Base-by-base conservation (phyloP, 2,329 filamentous ascomycete species). In the Karstenula rhodostoma region DNA sequence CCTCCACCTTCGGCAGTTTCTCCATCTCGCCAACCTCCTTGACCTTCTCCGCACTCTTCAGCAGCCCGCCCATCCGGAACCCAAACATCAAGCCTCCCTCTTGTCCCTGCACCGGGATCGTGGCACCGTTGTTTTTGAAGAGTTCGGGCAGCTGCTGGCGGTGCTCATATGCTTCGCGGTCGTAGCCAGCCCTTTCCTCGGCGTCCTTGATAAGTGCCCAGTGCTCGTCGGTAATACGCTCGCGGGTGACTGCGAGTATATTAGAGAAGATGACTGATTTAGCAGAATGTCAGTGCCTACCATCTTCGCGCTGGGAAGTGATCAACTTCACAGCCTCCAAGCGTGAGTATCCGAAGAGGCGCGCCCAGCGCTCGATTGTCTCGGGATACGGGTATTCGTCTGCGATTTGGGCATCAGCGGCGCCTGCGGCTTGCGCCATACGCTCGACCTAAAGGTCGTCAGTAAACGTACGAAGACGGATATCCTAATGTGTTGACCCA, bases 161-260 rank as follows among this genome's bases (percentile, higher is more conserved):
- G 46, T 79, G 75, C 64, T 81, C 78, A 59, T 80, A 81, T 1
- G 75, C 73, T 58, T 80, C 77, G 13, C 74, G 75, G 49, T 79
- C 76, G 58, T 76, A 77, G 15, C 77, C 78, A 25, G 69, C 52
- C 0, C 65, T 63, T 62, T 78, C 75, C 56, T 73, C 74, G 12
- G 72, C 69, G 0, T 58, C 40, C 19, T 59, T 61, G 54, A 80
- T 59, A 0, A 74, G 59, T 0, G 68, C 62, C 77, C 78, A 81
- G 33, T 78, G 76, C 6, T 73, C 71, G 54, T 78, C 71, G 0
- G 75, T 72, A 35, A 80, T 66, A 23, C 75, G 71, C 6, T 66
- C 68, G 9, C 76, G 68, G 7, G 71, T 71, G 6, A 76, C 64
- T 68, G 35, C 13, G 19, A 32, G 15, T 12, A 22, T 13, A 13